These are phyloP conservation scores for Xylaria telfairii DNA, from an alignment of 495 filamentous ascomycete species.

Conservation along the genomic window DNA sequence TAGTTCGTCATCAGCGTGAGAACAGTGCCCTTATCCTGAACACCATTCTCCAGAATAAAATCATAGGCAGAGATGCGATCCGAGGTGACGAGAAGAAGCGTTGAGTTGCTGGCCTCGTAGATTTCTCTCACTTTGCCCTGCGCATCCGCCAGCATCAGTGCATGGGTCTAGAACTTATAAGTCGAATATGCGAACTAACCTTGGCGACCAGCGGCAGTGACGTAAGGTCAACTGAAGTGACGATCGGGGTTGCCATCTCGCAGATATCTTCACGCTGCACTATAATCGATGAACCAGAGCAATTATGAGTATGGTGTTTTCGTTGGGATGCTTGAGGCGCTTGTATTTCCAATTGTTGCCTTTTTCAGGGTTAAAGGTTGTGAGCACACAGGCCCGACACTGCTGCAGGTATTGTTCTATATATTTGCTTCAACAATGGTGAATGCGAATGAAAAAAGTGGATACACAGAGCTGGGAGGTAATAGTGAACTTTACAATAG, in stretches of 20 bases:
- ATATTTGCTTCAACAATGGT: neutral
- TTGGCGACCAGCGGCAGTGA: slow-evolving; percentile 23
- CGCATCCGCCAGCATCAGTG: neutral
- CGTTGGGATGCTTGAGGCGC: neutral
- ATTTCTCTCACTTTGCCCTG: slow-evolving; percentile 82
- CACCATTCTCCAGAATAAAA: slow-evolving; percentile 87
- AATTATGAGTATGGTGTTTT: neutral
- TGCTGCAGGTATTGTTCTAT: neutral
- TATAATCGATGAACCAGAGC: neutral
- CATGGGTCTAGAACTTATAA: neutral
- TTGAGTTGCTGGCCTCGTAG: slow-evolving; percentile 74
- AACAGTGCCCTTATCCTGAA: slow-evolving; percentile 82
- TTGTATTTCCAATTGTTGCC: neutral
- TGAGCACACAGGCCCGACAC: neutral
- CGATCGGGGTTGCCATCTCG: slow-evolving; percentile 21
- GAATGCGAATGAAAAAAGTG: neutral
- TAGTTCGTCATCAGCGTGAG: slow-evolving; percentile 82
- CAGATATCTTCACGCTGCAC: neutral
- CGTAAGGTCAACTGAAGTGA: slow-evolving; percentile 21
- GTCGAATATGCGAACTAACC: slow-evolving; percentile 14
- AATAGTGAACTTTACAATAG: neutral
- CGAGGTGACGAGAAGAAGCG: slow-evolving; percentile 85
- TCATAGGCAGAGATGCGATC: slow-evolving; percentile 97
- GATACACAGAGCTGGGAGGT: neutral
- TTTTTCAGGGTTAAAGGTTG: neutral